phyloP scores from a whole-genome alignment of 208 protist species.

The Leishmania tropica region DNA sequence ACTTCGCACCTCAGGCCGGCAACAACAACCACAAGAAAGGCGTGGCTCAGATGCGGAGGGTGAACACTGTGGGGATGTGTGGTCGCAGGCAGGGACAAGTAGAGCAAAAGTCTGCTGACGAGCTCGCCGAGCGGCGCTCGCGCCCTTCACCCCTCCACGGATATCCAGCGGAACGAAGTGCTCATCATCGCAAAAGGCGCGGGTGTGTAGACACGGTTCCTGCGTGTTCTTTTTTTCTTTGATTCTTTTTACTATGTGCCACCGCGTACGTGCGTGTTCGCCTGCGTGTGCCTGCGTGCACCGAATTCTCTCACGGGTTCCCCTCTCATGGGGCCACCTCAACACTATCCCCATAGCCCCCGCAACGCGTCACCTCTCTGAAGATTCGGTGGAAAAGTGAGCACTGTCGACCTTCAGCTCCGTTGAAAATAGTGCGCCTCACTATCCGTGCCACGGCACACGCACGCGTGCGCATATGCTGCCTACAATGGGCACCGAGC shows the following conservation, averaged over 20 bases:
- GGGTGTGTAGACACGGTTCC: not conserved
- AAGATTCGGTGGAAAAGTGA: not conserved
- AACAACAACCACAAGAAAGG: not conserved
- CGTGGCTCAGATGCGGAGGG: no score
- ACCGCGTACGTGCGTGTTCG: not conserved
- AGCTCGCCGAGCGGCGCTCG: not conserved
- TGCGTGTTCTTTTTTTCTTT: not conserved
- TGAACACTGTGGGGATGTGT: not conserved
- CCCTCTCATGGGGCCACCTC: not conserved
- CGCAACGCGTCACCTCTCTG: not conserved
- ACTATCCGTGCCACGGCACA: no score
- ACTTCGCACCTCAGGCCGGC: not conserved
- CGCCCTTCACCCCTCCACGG: not conserved
- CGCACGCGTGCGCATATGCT: not conserved
- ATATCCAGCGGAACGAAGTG: not conserved
- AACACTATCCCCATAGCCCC: not conserved
- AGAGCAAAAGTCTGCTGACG: not conserved
- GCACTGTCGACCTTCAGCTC: not conserved
- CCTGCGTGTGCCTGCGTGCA: not conserved
- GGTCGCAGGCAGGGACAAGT: not conserved
- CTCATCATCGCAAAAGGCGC: not conserved
- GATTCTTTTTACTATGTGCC: not conserved
- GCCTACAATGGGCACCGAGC: not conserved
- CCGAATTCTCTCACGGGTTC: not conserved
- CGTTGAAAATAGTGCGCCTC: not conserved